Evolutionary conservation across 139 green algal genomes (phyloP).

Genomic region (Coccomyxa sp.): DNA sequence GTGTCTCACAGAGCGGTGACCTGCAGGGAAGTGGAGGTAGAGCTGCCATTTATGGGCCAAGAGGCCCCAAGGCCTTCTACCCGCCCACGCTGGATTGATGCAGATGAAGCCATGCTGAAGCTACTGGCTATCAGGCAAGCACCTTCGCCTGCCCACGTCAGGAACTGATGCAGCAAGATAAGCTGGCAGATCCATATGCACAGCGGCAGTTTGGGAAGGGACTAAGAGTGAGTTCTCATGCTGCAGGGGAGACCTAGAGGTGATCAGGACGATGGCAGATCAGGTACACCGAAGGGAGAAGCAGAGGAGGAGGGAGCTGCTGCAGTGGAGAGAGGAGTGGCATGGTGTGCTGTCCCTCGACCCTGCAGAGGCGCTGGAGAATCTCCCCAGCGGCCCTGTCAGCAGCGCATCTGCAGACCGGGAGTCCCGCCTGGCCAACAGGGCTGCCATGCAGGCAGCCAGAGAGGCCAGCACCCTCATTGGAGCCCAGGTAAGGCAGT

Average conservation of each 20-base stretch:
- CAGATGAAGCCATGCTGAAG: slow-evolving; percentile 3
- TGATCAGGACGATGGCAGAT: slow-evolving; percentile 39
- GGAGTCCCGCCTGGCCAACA: not conserved
- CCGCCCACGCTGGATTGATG: slow-evolving; percentile 6
- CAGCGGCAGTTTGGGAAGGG: not conserved
- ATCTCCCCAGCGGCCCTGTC: not conserved
- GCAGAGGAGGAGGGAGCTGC: slow-evolving; percentile 33
- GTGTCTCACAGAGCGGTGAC: not conserved
- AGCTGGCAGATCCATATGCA: not conserved
- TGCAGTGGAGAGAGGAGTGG: slow-evolving; percentile 30
- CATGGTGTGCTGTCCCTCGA: not conserved
- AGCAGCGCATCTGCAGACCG: not conserved
- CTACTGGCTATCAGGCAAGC: slow-evolving; percentile 3
- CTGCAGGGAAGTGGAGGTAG: slow-evolving; percentile 6
- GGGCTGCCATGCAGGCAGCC: not conserved
- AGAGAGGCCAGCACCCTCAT: not conserved
- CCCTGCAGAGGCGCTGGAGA: no score
- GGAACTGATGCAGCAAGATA: not conserved
- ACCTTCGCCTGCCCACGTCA: not conserved
- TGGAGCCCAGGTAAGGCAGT: not conserved
- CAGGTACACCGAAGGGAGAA: slow-evolving; percentile 40
- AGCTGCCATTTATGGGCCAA: slow-evolving; percentile 27
- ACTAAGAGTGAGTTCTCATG: not conserved
- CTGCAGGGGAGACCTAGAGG: slow-evolving; percentile 35
- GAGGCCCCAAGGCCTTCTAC: slow-evolving; percentile 13